Evolutionary conservation across 1,139 yeast genomes (phyloP).

Genomic region (Yamadazyma blattariae): DNA sequence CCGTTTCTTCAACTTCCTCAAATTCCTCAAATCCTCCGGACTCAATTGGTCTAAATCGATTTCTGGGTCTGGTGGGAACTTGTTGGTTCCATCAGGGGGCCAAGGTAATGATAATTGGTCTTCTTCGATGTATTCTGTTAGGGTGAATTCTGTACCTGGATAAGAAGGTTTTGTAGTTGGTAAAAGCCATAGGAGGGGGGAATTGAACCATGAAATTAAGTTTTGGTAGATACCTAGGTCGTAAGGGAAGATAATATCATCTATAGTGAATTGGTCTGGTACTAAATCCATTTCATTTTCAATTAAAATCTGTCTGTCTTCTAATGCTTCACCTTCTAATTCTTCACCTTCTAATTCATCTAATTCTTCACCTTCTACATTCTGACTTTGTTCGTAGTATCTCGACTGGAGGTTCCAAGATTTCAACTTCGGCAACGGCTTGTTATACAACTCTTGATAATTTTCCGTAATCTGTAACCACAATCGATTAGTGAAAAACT

Average conservation of each 20-base stretch:
- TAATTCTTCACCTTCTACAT: conserved; percentile 9
- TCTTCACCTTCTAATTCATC: conserved; percentile 12
- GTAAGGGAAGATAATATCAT: conserved; percentile 75
- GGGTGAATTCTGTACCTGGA: conserved; percentile 61
- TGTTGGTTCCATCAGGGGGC: conserved; percentile 84
- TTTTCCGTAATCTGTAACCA: conserved; percentile 52
- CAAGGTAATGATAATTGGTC: conserved; percentile 72
- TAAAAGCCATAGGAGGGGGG: conserved; percentile 56
- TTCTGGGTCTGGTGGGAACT: conserved; percentile 19
- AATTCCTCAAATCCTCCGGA: conserved; percentile 13
- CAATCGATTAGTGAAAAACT: conserved; percentile 50
- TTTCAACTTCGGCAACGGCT: conserved; percentile 41
- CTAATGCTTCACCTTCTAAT: conserved; percentile 5
- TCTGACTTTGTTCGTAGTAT: conserved; percentile 16
- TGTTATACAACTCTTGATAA: conserved; percentile 40
- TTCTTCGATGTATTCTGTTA: conserved; percentile 49
- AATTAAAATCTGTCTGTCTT: background rate
- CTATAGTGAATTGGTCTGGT: conserved; percentile 43
- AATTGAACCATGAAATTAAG: conserved; percentile 49
- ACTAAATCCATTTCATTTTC: conserved; percentile 12
- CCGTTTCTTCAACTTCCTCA: conserved; percentile 20
- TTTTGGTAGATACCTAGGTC: conserved; percentile 66
- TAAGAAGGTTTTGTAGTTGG: conserved; percentile 13
- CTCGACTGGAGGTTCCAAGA: conserved; percentile 41
- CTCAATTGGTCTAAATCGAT: conserved; percentile 19